Evolutionary conservation across 257 asterid species (phyloP), one percentile per base, ranked within the genome.

Genomic region (Linderniella brevidens): DNA sequence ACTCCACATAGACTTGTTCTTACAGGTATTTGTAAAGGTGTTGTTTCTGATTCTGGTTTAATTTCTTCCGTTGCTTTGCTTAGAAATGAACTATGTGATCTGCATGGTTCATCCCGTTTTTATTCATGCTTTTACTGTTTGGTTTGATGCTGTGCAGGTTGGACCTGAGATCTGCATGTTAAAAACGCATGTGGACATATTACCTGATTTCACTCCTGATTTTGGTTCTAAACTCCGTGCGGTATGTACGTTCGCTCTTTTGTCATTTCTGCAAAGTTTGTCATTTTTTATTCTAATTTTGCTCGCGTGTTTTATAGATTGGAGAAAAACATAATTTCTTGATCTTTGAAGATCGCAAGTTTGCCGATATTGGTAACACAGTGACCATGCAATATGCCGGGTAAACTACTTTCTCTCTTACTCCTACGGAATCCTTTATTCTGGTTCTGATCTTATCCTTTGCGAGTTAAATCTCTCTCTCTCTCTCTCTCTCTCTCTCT

Each of bases 341-440:
- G 52, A 78, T 88, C 63, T 88, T 88, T 20, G 98, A 88, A 67
- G 98, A 84, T 60, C 82, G 96, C 36, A 88, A 88, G 62, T 90
- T 90, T 64, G 96, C 98, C 60, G 98, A 90, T 74, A 90, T 90
- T 70, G 98, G 98, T 50, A 90, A 85, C 75, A 90, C 94, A 3
- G 98, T 85, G 62, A 75, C 92, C 55, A 90, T 90, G 96, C 98
- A 90, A 70, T 86, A 86, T 62, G 98, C 71, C 68, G 80, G 94
- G 98, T 85, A 65, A 65, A 78, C 45, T 35, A 15, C 25, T 57
- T 56, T 42, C 54, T 53, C 58, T 44, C 40, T 58, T 45, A 63
- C 14, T 36, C 15, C 29, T 38, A 51, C 49, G 9, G 13, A n/a
- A 19, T 56, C 15, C 8, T 38, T 1, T 37, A 40, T 38, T 55